Evolutionary conservation across 2,329 filamentous ascomycete genomes (phyloP).

Genomic region (Diaporthe caulivora): DNA sequence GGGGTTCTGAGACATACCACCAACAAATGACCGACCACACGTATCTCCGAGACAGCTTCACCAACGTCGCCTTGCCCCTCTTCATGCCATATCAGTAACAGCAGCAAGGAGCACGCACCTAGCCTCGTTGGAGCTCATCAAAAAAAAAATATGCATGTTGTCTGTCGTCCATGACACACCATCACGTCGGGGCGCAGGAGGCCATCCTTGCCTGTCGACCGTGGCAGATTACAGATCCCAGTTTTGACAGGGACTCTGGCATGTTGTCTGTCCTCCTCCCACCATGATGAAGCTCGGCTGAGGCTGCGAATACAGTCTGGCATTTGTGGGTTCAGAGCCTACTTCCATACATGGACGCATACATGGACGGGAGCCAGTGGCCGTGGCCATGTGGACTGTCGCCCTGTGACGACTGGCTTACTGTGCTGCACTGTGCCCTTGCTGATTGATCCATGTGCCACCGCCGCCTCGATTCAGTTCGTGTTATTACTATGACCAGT

Average conservation of each 20-base stretch:
- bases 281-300: not conserved
- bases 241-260: not conserved
- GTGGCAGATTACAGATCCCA: not conserved
- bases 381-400: conserved; percentile 34
- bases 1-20: conserved; percentile 12
- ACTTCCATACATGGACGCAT: not conserved
- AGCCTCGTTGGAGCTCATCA: not conserved
- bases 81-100: conserved; percentile 16
- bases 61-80: conserved; percentile 37
- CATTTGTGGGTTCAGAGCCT: not conserved
- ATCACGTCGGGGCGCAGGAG: not conserved
- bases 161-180: not conserved
- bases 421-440: conserved; percentile 40
- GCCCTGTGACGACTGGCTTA: conserved; percentile 33
- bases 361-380: conserved; percentile 26
- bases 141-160: no score
- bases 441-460: conserved; percentile 17
- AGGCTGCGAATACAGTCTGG: not conserved
- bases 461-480: conserved; percentile 24
- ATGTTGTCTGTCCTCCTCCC: not conserved
- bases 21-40: conserved; percentile 34
- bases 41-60: conserved; percentile 34
- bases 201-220: not conserved
- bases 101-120: conserved; percentile 8
- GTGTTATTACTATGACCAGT: conserved; percentile 22